phyloP scores from a whole-genome alignment of 495 filamentous ascomycete genomes.

The Pyrenula aspistea region DNA sequence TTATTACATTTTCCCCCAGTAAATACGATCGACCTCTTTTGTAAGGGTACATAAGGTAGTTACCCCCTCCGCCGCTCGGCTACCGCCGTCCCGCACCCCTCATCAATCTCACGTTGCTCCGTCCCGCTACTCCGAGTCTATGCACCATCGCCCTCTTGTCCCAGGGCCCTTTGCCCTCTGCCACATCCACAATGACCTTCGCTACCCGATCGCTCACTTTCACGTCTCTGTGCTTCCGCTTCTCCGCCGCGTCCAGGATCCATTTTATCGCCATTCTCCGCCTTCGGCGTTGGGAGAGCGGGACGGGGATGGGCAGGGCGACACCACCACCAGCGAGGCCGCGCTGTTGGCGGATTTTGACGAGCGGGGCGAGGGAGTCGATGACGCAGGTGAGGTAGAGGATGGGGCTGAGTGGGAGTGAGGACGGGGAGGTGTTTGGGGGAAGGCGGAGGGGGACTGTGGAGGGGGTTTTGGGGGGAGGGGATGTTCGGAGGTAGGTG shows the following conservation, averaged over 20 bases:
- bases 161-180: constrained; percentile 80
- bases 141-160: constrained; percentile 61
- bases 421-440: constrained; percentile 51
- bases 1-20: too few species aligned
- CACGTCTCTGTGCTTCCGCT: constrained; percentile 45
- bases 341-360: constrained; percentile 62
- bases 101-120: constrained; percentile 51
- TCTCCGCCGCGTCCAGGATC: constrained; percentile 73
- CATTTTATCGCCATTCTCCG: constrained; percentile 68
- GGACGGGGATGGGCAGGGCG: constrained; percentile 70
- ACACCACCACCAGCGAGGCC: constrained; percentile 78
- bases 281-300: constrained; percentile 60
- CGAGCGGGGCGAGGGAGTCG: constrained; percentile 86
- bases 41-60: too few species aligned
- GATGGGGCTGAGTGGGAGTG: constrained; percentile 70
- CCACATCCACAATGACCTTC: constrained; percentile 74
- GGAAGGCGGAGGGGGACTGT: constrained; percentile 43
- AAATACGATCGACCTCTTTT: too few species aligned
- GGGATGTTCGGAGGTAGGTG: constrained; percentile 72
- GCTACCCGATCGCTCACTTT: constrained; percentile 69
- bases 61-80: too few species aligned
- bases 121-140: constrained; percentile 56
- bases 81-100: neutral
- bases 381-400: constrained; percentile 77
- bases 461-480: constrained; percentile 60